Conservation (phyloP, 345 rosid species). For the Laguncularia racemosa region DNA sequence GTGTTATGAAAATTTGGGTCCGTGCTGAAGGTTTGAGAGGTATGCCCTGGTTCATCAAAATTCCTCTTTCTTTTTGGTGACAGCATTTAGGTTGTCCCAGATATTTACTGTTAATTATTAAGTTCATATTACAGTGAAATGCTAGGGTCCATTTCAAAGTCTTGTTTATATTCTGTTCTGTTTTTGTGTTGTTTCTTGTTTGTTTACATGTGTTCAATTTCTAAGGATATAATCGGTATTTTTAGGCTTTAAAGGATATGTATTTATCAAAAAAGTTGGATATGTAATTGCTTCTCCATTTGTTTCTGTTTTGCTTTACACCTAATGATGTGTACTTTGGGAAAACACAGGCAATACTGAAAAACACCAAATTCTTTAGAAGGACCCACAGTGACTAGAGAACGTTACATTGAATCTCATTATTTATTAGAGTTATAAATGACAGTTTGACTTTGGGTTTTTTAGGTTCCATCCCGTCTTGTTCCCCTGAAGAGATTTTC, state of each 20-base stretch:
- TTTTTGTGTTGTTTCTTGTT: too few species aligned
- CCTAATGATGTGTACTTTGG: background rate
- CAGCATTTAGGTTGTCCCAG: background rate
- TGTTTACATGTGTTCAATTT: too few species aligned
- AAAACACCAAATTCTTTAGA: background rate
- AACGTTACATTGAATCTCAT: background rate
- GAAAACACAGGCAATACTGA: background rate
- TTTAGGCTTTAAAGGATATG: too few species aligned
- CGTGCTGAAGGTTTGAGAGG: constrained; percentile 41
- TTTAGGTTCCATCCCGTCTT: constrained; percentile 65
- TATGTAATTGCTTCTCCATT: background rate
- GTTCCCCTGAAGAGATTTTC: constrained; percentile 67
- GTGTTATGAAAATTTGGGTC: constrained; percentile 38
- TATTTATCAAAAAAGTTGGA: too few species aligned
- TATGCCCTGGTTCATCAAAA: constrained; percentile 8
- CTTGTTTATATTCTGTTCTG: too few species aligned
- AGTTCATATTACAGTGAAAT: background rate
- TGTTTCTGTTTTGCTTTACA: background rate
- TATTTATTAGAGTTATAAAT: background rate
- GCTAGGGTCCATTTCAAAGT: too few species aligned
- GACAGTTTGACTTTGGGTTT: constrained; percentile 17
- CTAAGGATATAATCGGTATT: too few species aligned
- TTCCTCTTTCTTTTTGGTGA: background rate
- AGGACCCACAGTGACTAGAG: background rate
- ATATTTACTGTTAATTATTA: background rate